These are phyloP conservation scores for Verticillium dahliae DNA, from an alignment of 2,329 filamentous ascomycete genomes.

Conservation along the genomic window DNA sequence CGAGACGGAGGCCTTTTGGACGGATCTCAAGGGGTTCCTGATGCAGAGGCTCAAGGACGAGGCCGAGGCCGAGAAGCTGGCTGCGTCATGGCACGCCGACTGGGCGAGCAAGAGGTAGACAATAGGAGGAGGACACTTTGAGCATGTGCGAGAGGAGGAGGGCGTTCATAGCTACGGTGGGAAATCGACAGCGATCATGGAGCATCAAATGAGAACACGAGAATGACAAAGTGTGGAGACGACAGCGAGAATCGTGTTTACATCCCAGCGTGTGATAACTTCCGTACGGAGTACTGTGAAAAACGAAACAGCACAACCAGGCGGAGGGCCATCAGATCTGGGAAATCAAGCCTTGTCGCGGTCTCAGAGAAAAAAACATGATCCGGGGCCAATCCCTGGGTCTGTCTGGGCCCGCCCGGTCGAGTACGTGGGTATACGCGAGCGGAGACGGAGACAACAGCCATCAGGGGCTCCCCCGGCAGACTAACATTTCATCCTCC, in stretches of 20 bases:
- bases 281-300: constrained; percentile 13
- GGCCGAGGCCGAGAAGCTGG: constrained; percentile 55
- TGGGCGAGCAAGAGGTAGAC: constrained; percentile 49
- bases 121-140: no score
- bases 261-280: constrained; percentile 20
- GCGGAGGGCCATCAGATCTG: constrained; percentile 23
- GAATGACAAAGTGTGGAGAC: constrained; percentile 6
- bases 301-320: constrained; percentile 18
- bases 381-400: background rate
- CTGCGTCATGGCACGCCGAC: constrained; percentile 61
- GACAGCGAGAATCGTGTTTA: constrained; percentile 18
- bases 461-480: background rate
- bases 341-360: constrained; percentile 20
- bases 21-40: constrained; percentile 75
- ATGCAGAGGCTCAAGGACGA: constrained; percentile 71
- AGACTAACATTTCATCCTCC: background rate
- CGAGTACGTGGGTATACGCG: background rate
- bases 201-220: background rate
- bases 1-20: constrained; percentile 74
- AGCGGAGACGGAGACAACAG: background rate
- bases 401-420: background rate
- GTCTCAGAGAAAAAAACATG: constrained; percentile 15
- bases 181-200: background rate
- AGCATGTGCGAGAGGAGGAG: no score
- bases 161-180: background rate